Conservation (phyloP, 1,139 yeast genomes). For the Blastobotrys aristatus region DNA sequence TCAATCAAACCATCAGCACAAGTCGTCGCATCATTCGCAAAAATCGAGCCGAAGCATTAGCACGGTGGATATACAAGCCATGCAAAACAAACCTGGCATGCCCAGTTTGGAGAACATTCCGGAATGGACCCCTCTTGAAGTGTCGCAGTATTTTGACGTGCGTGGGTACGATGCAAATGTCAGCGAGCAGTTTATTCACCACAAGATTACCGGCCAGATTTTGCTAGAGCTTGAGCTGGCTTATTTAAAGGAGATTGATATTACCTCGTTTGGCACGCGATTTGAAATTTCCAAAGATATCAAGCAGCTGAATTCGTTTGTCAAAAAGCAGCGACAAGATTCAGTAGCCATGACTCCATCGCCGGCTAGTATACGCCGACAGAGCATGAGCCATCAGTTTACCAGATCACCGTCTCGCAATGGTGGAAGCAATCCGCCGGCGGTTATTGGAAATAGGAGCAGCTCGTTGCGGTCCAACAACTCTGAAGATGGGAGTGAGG, state of each 20-base stretch:
- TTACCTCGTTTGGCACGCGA: slow-evolving; percentile 88
- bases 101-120: slow-evolving; percentile 22
- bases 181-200: slow-evolving; percentile 75
- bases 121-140: slow-evolving; percentile 84
- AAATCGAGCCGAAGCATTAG: background rate
- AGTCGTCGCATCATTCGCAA: background rate
- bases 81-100: slow-evolving; percentile 10
- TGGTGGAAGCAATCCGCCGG: background rate
- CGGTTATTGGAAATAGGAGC: background rate
- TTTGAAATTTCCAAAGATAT: slow-evolving; percentile 89
- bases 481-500: too few relatives aligned
- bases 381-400: slow-evolving; percentile 11
- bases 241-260: slow-evolving; percentile 85
- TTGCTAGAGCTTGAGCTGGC: slow-evolving; percentile 79
- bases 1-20: background rate
- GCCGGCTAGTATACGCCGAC: slow-evolving; percentile 10
- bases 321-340: slow-evolving; percentile 7
- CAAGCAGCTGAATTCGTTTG: slow-evolving; percentile 48
- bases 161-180: slow-evolving; percentile 70
- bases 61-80: slow-evolving; percentile 1
- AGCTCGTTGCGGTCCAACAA: slow-evolving; percentile 8
- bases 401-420: slow-evolving; percentile 4
- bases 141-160: slow-evolving; percentile 65
- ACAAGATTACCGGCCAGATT: slow-evolving; percentile 83
- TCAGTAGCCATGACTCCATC: background rate